Base-by-base conservation (phyloP, 2,329 filamentous ascomycete genomes). In the Microdochium trichocladiopsis region DNA sequence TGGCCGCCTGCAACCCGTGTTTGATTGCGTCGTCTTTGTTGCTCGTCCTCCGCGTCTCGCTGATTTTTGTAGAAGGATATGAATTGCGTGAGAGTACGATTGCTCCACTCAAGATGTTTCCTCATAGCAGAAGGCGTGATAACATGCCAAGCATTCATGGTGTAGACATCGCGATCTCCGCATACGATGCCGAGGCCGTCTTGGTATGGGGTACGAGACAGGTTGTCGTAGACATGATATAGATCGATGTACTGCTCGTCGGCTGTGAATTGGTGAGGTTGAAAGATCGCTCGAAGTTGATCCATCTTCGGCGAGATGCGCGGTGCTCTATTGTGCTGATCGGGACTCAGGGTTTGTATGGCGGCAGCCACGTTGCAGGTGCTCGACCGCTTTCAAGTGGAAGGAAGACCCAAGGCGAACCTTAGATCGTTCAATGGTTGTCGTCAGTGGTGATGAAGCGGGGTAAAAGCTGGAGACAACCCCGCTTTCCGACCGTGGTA, bases 181-280 rank as follows among this genome's bases (percentile, higher is more conserved):
- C 41, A 47, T 47, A 9, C 8, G 22, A 47, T 47, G 41, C 41
- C n/a, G 22, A 47, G n/a, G 41, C 41, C 41, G 22, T 24, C 8
- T 47, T n/a, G 41, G 22, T 47, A 47, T 47, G 41, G 41, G 8
- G 41, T 47, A 24, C 41, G n/a, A 47, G 41, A 47, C n/a, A 47
- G 41, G 41, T 47, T 47, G 41, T 47, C 41, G 41, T 47, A 47
- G n/a, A 47, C 41, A 47, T 47, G 41, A n/a, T 47, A 47, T n/a
- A 47, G 41, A n/a, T 47, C 41, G 41, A 47, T 24, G n/a, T 47
- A n/a, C 8, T n/a, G 41, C 22, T 47, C 41, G n/a, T 47, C 41
- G n/a, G 41, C 22, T 47, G 8, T 24, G 41, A 47, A 47, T 24
- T 24, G 41, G 41, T n/a, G n/a, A 47, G 41, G 41, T 24, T 47